Evolutionary conservation across 1,284 basidiomycete species (phyloP).

Genomic region (Testicularia cyperi): DNA sequence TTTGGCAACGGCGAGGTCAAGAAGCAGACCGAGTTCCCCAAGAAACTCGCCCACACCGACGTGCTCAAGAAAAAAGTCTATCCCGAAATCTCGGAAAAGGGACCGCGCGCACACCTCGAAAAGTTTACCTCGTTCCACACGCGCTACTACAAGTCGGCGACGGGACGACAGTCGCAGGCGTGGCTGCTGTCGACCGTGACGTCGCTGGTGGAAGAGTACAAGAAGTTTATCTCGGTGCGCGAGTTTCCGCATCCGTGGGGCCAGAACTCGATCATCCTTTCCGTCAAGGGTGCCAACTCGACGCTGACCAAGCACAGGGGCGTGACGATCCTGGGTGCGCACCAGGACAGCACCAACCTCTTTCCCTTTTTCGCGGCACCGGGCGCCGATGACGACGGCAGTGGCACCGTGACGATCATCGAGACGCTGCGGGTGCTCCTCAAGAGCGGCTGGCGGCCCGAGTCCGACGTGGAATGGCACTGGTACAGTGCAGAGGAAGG

Average conservation of each 20-base stretch:
- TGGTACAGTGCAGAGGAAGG: conserved; percentile 93
- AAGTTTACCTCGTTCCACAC: conserved; percentile 65
- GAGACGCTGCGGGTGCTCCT: conserved; percentile 84
- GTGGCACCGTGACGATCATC: conserved; percentile 86
- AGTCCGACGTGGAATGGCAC: conserved; percentile 80
- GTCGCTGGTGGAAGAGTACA: conserved; percentile 9
- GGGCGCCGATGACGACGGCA: conserved; percentile 77
- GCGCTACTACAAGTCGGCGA: conserved; percentile 66
- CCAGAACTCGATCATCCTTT: conserved; percentile 77
- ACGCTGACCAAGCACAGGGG: conserved; percentile 45
- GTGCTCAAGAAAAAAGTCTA: conserved; percentile 30
- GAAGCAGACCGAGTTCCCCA: too few species aligned
- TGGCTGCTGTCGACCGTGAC: conserved; percentile 68
- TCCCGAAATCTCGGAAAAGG: conserved; percentile 31
- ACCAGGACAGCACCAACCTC: conserved; percentile 73
- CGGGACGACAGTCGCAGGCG: conserved; percentile 72
- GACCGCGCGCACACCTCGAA: conserved; percentile 37
- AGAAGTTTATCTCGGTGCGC: conserved; percentile 66
- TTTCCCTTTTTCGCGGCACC: conserved; percentile 52
- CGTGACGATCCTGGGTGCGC: conserved; percentile 72
- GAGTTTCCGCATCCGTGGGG: conserved; percentile 89
- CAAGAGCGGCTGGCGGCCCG: conserved; percentile 74
- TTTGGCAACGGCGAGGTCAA: neutral
- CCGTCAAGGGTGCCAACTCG: conserved; percentile 35
- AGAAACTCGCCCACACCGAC: conserved; percentile 12